Evolutionary conservation across 495 filamentous ascomycete species (phyloP).

Genomic region (Aspergillus wentii): DNA sequence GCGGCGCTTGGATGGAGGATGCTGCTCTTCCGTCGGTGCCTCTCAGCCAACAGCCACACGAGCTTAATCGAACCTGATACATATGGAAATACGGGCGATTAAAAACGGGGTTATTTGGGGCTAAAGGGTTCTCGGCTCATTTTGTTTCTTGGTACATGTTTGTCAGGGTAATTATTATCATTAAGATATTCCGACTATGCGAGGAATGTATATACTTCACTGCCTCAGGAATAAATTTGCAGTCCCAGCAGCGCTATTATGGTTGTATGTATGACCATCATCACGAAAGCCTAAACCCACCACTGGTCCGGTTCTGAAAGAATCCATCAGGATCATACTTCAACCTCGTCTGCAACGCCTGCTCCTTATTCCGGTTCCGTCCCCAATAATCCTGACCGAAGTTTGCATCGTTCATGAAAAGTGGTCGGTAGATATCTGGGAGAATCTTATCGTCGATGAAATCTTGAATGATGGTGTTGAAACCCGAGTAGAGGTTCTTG

Average conservation of each 20-base stretch:
- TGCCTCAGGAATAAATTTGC: too few relatives aligned
- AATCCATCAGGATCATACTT: slow-evolving; percentile 53
- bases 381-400: slow-evolving; percentile 56
- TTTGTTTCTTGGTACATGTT: too few relatives aligned
- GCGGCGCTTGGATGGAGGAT: slow-evolving; percentile 22
- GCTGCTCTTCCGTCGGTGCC: slow-evolving; percentile 12
- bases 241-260: too few relatives aligned
- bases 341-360: slow-evolving; percentile 32
- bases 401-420: slow-evolving; percentile 60
- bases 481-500: slow-evolving; percentile 30
- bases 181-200: too few relatives aligned
- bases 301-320: slow-evolving; percentile 54
- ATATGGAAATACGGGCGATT: too few relatives aligned
- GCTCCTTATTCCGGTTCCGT: slow-evolving; percentile 43
- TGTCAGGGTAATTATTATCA: too few relatives aligned
- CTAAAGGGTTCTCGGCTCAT: slow-evolving; percentile 6
- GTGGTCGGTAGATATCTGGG: slow-evolving; percentile 47
- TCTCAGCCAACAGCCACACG: slow-evolving; percentile 25
- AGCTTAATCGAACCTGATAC: slow-evolving; percentile 22
- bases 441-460: slow-evolving; percentile 40
- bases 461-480: slow-evolving; percentile 25
- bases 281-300: slow-evolving; percentile 38
- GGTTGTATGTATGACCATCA: background rate
- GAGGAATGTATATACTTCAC: too few relatives aligned
- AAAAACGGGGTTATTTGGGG: too few relatives aligned